Percentiles rank a stretch among this genome's conserved stretches.
phyloP scores from a whole-genome alignment of 2,329 filamentous ascomycete species.

The Leptographium wingfieldii region DNA sequence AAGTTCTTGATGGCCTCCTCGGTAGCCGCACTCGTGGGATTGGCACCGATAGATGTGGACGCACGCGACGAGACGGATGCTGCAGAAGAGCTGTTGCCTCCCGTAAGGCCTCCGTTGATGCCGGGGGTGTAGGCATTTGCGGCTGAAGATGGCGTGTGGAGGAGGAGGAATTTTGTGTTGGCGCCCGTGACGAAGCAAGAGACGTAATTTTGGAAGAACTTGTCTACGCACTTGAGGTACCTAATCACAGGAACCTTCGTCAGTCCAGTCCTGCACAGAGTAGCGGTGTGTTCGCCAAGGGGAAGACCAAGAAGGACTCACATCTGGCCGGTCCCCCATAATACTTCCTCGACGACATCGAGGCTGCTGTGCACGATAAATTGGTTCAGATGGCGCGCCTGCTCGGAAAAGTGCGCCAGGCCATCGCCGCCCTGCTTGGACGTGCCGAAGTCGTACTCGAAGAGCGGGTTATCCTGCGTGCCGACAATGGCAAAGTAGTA shows the following conservation, averaged over 20 bases:
- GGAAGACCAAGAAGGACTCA: conserved; percentile 28
- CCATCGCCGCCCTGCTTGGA: conserved; percentile 94
- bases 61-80: conserved; percentile 32
- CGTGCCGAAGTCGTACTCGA: conserved; percentile 94
- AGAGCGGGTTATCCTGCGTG: conserved; percentile 88
- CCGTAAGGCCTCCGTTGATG: conserved; percentile 11
- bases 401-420: conserved; percentile 73
- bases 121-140: conserved; percentile 9
- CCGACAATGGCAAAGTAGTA: conserved; percentile 98
- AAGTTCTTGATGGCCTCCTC: conserved; percentile 94
- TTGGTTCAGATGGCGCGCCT: conserved; percentile 88
- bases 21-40: conserved; percentile 77
- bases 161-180: conserved; percentile 86
- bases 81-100: conserved; percentile 18
- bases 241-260: conserved; percentile 27
- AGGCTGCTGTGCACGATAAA: conserved; percentile 92
- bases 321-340: conserved; percentile 83
- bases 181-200: conserved; percentile 88
- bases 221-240: conserved; percentile 94
- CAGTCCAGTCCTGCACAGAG: not conserved
- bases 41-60: conserved; percentile 63
- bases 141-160: conserved; percentile 59
- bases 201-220: conserved; percentile 91
- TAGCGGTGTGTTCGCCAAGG: not conserved
- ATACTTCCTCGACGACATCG: conserved; percentile 90